Conservation (phyloP, 2,329 filamentous ascomycete genomes). For the Taxawa tesnikishii region DNA sequence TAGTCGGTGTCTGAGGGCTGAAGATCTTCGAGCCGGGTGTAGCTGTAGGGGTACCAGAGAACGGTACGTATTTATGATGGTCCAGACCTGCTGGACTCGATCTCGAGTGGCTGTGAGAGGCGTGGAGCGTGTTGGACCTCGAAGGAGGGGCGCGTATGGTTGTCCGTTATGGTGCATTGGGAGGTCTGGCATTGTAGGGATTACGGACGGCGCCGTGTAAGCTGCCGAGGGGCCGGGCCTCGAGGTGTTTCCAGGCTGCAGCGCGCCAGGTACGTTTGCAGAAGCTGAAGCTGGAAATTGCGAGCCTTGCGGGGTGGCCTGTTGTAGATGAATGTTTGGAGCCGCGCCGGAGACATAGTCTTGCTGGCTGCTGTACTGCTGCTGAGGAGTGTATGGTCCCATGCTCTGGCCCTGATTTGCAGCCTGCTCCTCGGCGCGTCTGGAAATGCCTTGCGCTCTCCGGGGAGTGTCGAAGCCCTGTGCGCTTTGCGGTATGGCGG, state of each 20-base stretch:
- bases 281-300: conserved; percentile 8
- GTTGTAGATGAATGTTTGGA: conserved; percentile 48
- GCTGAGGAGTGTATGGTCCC: conserved; percentile 20
- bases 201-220: conserved; percentile 45
- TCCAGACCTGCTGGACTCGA: conserved; percentile 63
- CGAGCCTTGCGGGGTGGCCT: conserved; percentile 26
- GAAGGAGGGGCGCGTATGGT: conserved; percentile 51
- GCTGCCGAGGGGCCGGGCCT: conserved; percentile 40
- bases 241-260: conserved; percentile 41
- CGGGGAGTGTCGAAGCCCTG: conserved; percentile 39
- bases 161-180: conserved; percentile 37
- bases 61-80: conserved; percentile 50
- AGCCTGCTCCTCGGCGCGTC: conserved; percentile 44
- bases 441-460: conserved; percentile 28
- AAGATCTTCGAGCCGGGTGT: conserved; percentile 21
- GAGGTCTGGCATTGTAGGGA: conserved; percentile 45
- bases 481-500: conserved; percentile 23
- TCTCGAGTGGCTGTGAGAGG: conserved; percentile 67
- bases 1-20: conserved; percentile 39
- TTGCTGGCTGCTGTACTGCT: conserved; percentile 23
- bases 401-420: conserved; percentile 25
- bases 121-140: conserved; percentile 51
- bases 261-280: conserved; percentile 42
- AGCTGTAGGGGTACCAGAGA: conserved; percentile 50
- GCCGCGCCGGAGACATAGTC: conserved; percentile 33